Conservation (phyloP, 1,284 basidiomycete species). For the Rhizoctonia solani region DNA sequence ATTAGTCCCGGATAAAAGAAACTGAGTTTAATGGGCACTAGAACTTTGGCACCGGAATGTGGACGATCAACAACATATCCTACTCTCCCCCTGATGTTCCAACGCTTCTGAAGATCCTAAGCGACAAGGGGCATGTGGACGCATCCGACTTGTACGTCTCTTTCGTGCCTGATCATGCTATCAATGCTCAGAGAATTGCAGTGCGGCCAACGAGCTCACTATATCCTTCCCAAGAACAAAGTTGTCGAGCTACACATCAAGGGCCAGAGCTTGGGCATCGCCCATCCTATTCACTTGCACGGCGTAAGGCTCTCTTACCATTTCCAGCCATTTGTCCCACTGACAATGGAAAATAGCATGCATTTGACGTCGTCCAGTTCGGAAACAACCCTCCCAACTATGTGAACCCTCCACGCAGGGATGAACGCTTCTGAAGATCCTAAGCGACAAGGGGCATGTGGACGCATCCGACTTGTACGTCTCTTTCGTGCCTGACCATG, state of each 20-base stretch:
- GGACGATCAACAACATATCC: background rate
- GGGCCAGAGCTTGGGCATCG: conserved; percentile 4
- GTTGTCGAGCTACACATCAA: conserved; percentile 6
- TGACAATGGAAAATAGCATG: conserved; percentile 44
- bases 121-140: background rate
- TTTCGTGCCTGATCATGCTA: background rate
- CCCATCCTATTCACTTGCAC: conserved; percentile 47
- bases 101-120: conserved; percentile 1
- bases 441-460: background rate
- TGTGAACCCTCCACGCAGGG: conserved; percentile 49
- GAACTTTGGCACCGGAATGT: background rate
- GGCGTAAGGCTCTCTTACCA: conserved; percentile 41
- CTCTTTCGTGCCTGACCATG: background rate
- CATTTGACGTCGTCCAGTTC: conserved; percentile 47
- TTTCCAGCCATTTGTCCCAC: background rate
- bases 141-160: conserved; percentile 16
- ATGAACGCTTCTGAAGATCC: too few species aligned
- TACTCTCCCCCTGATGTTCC: conserved; percentile 1
- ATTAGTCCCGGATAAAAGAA: too few species aligned
- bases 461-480: conserved; percentile 19
- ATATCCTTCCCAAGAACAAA: conserved; percentile 23
- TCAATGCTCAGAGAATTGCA: background rate
- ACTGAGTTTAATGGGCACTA: background rate
- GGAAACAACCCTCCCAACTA: conserved; percentile 48
- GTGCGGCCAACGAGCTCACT: background rate